Conservation (phyloP, 2,329 filamentous ascomycete species). For the Hyphodiscus sp. region DNA sequence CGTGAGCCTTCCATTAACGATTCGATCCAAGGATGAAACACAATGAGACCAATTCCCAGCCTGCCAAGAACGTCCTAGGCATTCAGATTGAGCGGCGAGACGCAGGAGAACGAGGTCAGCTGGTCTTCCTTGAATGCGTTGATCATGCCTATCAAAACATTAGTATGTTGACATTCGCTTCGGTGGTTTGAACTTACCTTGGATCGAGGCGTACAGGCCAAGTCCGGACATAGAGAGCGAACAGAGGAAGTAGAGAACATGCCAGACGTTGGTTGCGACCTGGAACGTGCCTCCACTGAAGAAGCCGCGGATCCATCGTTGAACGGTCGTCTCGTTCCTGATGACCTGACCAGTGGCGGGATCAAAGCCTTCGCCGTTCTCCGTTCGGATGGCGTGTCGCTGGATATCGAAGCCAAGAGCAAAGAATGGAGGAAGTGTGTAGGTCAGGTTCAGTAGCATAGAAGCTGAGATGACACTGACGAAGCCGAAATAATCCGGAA, state of each 20-base stretch:
- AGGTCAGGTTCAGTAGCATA: conserved; percentile 40
- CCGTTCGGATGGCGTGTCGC: conserved; percentile 22
- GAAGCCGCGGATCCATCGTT: conserved; percentile 18
- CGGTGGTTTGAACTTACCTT: conserved; percentile 4
- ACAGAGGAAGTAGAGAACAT: conserved; percentile 19
- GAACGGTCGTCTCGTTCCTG: conserved; percentile 4
- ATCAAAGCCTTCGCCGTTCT: conserved; percentile 28
- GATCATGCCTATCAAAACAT: conserved; percentile 12
- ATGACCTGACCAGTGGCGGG: conserved; percentile 14
- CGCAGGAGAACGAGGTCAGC: conserved; percentile 12
- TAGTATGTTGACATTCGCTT: neutral
- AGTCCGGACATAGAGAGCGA: conserved; percentile 18
- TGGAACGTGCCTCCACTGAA: conserved; percentile 12
- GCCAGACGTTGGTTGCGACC: conserved; percentile 13
- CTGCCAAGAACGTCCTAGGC: neutral
- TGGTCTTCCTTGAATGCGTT: conserved; percentile 9
- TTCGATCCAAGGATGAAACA: too few species aligned
- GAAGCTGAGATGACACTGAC: conserved; percentile 36
- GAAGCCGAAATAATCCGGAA: conserved; percentile 38
- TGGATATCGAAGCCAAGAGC: conserved; percentile 24
- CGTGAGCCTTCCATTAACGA: too few species aligned
- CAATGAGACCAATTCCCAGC: too few species aligned
- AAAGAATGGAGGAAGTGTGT: conserved; percentile 38
- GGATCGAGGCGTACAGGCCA: conserved; percentile 18
- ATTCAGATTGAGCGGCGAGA: conserved; percentile 12